phyloP scores from a whole-genome alignment of 805 yeast genomes.

The Lipomyces sp. region DNA sequence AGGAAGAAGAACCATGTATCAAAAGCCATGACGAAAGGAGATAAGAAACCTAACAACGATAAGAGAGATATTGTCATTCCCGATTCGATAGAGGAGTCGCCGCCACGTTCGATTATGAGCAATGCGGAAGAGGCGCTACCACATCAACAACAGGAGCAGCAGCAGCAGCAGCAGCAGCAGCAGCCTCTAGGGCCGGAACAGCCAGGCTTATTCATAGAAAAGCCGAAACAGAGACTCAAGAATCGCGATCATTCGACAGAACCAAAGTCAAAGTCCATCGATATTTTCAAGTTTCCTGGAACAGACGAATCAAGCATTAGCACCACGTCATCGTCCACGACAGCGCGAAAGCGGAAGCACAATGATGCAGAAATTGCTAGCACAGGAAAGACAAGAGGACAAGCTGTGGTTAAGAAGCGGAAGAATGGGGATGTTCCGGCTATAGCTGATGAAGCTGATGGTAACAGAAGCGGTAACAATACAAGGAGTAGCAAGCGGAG shows the following conservation, averaged over 20 bases:
- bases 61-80: background rate
- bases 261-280: background rate
- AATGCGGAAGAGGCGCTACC: background rate
- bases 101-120: background rate
- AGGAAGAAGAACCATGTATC: background rate
- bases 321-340: background rate
- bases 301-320: background rate
- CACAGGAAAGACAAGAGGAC: background rate
- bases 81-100: background rate
- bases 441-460: background rate
- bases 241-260: background rate
- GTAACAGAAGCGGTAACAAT: background rate
- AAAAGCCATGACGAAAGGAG: background rate
- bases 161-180: background rate
- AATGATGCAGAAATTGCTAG: background rate
- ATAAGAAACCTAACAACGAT: background rate
- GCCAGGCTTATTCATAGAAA: background rate
- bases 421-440: background rate
- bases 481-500: background rate
- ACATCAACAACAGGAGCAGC: background rate
- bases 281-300: background rate
- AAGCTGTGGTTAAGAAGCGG: constrained; percentile 3
- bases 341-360: background rate
- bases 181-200: background rate
- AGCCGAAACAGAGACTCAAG: background rate